Conservation (phyloP, 129 eudicot genomes). For the Lactuca saligna region DNA sequence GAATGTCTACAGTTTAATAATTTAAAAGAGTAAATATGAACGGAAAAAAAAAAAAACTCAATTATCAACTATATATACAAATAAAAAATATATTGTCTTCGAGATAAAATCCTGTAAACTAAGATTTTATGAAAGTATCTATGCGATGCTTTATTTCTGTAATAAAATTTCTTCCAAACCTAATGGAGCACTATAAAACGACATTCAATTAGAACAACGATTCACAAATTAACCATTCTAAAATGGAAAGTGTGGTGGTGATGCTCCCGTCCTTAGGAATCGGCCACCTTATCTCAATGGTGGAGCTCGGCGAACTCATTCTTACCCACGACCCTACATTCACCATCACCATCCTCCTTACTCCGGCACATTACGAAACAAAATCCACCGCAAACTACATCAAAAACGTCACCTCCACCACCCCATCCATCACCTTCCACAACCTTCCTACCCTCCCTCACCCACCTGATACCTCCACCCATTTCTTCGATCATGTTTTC, state of each 20-base stretch:
- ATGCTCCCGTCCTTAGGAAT: slow-evolving; percentile 26
- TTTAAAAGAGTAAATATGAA: too few species aligned
- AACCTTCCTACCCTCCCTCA: slow-evolving; percentile 21
- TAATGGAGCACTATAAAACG: neutral
- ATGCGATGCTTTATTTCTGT: neutral
- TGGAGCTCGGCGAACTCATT: slow-evolving; percentile 43
- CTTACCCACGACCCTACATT: slow-evolving; percentile 17
- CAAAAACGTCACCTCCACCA: slow-evolving; percentile 22
- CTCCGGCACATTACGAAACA: slow-evolving; percentile 25
- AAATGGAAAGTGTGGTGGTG: slow-evolving; percentile 16
- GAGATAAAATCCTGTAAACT: too few species aligned
- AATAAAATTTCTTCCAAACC: neutral
- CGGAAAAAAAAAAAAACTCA: too few species aligned
- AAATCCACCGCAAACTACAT: slow-evolving; percentile 37
- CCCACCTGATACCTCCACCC: slow-evolving; percentile 15
- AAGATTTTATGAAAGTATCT: too few species aligned
- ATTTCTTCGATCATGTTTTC: slow-evolving; percentile 4
- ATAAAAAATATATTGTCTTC: too few species aligned
- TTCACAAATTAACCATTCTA: neutral
- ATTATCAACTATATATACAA: too few species aligned
- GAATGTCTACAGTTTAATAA: too few species aligned
- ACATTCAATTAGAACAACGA: neutral
- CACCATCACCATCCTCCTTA: slow-evolving; percentile 36
- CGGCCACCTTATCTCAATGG: slow-evolving; percentile 47
- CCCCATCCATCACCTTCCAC: slow-evolving; percentile 44